Evolutionary conservation across 1,284 basidiomycete species (phyloP).

Genomic region (Microbotryum intermedium): DNA sequence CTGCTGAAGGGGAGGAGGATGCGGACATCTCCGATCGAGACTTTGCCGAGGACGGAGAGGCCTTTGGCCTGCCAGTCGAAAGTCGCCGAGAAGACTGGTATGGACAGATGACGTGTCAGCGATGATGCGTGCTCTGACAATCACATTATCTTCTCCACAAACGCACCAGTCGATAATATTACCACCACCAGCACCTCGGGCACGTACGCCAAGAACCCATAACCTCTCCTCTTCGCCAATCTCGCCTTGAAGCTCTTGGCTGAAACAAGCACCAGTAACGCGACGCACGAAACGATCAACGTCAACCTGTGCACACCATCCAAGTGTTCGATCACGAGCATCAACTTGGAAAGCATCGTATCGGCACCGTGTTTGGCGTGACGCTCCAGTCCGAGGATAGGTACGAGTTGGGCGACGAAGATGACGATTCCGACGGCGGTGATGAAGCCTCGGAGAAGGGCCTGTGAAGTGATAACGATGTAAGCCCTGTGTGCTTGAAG

Average conservation of each 20-base stretch:
- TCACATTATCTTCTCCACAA: no score
- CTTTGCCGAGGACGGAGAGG: slow-evolving; percentile 65
- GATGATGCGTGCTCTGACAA: no score
- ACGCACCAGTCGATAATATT: slow-evolving; percentile 65
- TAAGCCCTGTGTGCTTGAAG: no score
- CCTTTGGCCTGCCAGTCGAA: slow-evolving; percentile 69
- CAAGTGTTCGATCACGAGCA: slow-evolving; percentile 63
- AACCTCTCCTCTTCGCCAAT: slow-evolving; percentile 51
- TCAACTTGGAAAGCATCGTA: slow-evolving; percentile 62
- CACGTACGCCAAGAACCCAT: slow-evolving; percentile 51
- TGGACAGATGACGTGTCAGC: no score
- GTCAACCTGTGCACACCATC: slow-evolving; percentile 57
- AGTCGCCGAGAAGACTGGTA: slow-evolving; percentile 57
- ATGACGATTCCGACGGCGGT: slow-evolving; percentile 54
- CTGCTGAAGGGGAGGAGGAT: slow-evolving; percentile 31
- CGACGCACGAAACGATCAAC: slow-evolving; percentile 58
- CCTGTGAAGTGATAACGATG: no score
- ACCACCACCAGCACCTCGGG: slow-evolving; percentile 77
- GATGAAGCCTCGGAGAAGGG: slow-evolving; percentile 75
- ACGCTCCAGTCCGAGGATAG: slow-evolving; percentile 39
- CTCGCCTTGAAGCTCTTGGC: slow-evolving; percentile 46
- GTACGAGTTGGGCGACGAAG: slow-evolving; percentile 62
- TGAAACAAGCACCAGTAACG: slow-evolving; percentile 51
- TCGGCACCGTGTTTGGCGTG: slow-evolving; percentile 31
- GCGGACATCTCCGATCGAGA: slow-evolving; percentile 27